These are phyloP conservation scores for Phytophthora macrochlamydospora DNA, from an alignment of 352 stramenopile species.

Conservation along the genomic window DNA sequence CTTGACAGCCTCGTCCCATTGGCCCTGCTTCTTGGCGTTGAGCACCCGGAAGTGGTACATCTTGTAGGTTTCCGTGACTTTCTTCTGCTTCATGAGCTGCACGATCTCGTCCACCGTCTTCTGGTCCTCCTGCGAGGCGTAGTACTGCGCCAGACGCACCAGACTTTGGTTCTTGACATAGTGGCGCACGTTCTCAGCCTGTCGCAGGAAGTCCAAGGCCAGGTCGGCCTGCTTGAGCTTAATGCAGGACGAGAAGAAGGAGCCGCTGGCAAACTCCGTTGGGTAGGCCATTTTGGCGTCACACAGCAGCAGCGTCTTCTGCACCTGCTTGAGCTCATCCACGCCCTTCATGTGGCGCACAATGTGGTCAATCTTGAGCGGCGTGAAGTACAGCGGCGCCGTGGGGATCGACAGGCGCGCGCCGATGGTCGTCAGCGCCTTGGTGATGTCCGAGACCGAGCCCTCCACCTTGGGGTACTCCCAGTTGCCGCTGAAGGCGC, in stretches of 20 bases:
- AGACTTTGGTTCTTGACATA: constrained; percentile 84
- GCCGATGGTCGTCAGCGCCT: constrained; percentile 71
- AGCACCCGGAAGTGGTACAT: constrained; percentile 77
- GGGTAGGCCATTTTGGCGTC: constrained; percentile 83
- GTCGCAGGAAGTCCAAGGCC: constrained; percentile 72
- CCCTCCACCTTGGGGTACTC: constrained; percentile 85
- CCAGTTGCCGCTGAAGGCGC: constrained; percentile 81
- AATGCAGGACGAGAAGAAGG: constrained; percentile 72
- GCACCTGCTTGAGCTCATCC: constrained; percentile 72
- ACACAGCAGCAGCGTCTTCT: constrained; percentile 75
- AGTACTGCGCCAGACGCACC: constrained; percentile 76
- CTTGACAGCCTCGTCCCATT: constrained; percentile 61
- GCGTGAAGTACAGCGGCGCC: constrained; percentile 79
- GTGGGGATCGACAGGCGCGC: constrained; percentile 79
- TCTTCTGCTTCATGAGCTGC: constrained; percentile 50
- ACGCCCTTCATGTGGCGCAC: constrained; percentile 82
- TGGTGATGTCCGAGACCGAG: constrained; percentile 71
- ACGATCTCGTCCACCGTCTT: constrained; percentile 67
- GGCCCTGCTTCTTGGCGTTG: constrained; percentile 64
- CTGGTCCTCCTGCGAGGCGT: constrained; percentile 54
- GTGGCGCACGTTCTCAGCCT: constrained; percentile 72
- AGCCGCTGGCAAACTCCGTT: constrained; percentile 58
- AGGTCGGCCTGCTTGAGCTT: constrained; percentile 61
- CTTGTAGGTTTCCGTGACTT: constrained; percentile 65
- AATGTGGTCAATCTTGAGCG: constrained; percentile 83